A percentile compares a stretch with the other conserved stretches of the same genome.
Evolutionary conservation across 2,329 filamentous ascomycete genomes (phyloP).

Genomic region (Colletotrichum ledebouriae): DNA sequence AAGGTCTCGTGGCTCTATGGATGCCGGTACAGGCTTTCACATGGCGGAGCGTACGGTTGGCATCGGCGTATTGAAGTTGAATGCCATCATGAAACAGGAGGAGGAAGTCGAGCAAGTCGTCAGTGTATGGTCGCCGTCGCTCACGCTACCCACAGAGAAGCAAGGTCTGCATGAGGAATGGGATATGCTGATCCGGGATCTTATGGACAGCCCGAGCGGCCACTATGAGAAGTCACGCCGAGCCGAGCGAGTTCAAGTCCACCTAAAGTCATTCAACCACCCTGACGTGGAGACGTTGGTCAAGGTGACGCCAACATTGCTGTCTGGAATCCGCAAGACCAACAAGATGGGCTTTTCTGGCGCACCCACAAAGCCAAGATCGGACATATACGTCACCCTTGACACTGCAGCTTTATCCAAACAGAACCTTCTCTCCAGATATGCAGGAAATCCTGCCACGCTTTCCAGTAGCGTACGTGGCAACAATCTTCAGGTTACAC

Average conservation of each 20-base stretch:
- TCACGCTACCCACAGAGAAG: constrained; percentile 67
- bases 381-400: constrained; percentile 94
- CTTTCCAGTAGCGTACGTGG: constrained; percentile 73
- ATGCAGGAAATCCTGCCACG: constrained; percentile 79
- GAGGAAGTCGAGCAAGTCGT: constrained; percentile 82
- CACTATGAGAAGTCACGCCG: constrained; percentile 79
- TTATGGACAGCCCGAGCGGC: constrained; percentile 81
- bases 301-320: constrained; percentile 86
- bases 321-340: constrained; percentile 85
- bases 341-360: constrained; percentile 94
- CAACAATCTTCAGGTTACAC: constrained; percentile 84
- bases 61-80: constrained; percentile 82
- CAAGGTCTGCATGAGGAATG: constrained; percentile 74
- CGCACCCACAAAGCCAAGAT: constrained; percentile 87
- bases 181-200: constrained; percentile 78
- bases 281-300: constrained; percentile 85
- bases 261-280: constrained; percentile 82
- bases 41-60: constrained; percentile 79
- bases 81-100: constrained; percentile 77
- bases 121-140: constrained; percentile 79
- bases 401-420: constrained; percentile 82
- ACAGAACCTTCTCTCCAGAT: constrained; percentile 78
- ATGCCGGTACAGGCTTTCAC: constrained; percentile 51
- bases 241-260: constrained; percentile 83
- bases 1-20: constrained; percentile 48